Conservation (phyloP, 441 rosid species). For the Kokia cookei region DNA sequence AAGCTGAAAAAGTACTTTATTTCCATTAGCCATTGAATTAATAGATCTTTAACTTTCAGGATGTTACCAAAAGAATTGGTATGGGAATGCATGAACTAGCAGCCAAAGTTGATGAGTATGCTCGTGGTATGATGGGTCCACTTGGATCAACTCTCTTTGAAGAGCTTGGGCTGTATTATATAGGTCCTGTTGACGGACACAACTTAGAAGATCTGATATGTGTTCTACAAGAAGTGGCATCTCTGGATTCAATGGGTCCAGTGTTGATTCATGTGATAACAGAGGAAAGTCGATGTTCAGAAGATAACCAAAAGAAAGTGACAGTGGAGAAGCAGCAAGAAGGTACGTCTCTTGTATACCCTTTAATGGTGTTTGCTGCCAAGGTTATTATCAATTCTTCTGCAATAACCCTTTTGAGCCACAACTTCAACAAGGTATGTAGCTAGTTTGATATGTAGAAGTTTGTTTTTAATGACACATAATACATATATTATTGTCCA, state of each 20-base stretch:
- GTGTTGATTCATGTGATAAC: constrained; percentile 90
- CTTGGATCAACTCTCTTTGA: constrained; percentile 88
- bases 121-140: constrained; percentile 96
- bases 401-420: neutral
- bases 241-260: constrained; percentile 85
- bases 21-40: neutral
- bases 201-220: constrained; percentile 76
- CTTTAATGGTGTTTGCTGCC: neutral
- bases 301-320: constrained; percentile 20
- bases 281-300: constrained; percentile 44
- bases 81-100: constrained; percentile 84
- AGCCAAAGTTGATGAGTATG: constrained; percentile 95
- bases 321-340: constrained; percentile 20
- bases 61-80: constrained; percentile 80
- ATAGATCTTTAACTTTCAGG: constrained; percentile 32
- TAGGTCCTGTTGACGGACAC: constrained; percentile 97
- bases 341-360: constrained; percentile 16
- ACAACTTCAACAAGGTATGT: neutral
- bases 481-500: neutral
- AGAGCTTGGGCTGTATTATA: constrained; percentile 88
- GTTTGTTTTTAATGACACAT: neutral
- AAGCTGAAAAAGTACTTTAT: neutral
- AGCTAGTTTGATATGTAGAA: neutral
- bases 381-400: neutral
- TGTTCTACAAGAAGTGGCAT: constrained; percentile 76